Evolutionary conservation across 495 filamentous ascomycete species (phyloP).

Genomic region (Penicillium salamii): DNA sequence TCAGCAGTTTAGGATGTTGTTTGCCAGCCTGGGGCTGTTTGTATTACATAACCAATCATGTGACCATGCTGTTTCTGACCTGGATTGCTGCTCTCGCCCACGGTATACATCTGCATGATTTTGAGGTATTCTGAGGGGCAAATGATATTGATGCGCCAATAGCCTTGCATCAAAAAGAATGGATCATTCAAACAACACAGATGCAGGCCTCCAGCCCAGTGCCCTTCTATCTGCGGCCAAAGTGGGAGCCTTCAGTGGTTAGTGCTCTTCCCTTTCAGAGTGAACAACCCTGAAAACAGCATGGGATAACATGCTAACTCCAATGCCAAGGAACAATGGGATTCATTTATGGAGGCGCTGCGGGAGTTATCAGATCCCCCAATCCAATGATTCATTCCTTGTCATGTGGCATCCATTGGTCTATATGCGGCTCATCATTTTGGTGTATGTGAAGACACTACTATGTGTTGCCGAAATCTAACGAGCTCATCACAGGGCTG

Average conservation of each 20-base stretch:
- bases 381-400: conserved; percentile 68
- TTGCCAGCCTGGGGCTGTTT: too few species aligned
- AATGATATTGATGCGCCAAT: conserved; percentile 2
- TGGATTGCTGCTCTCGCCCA: background rate
- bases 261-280: conserved; percentile 22
- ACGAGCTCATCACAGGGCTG: conserved; percentile 27
- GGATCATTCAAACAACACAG: conserved; percentile 20
- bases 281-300: background rate
- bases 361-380: conserved; percentile 64
- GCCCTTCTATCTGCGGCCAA: conserved; percentile 43
- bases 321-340: conserved; percentile 62
- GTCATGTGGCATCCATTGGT: conserved; percentile 75
- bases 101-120: background rate
- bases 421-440: conserved; percentile 70
- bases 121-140: background rate
- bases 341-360: conserved; percentile 65
- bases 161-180: conserved; percentile 26
- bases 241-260: conserved; percentile 52
- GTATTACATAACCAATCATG: too few species aligned
- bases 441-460: conserved; percentile 54
- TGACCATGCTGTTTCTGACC: too few species aligned
- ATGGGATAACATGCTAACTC: background rate
- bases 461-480: conserved; percentile 6
- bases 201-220: conserved; percentile 13
- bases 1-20: too few species aligned